Evolutionary conservation across 1,139 yeast genomes (phyloP).

Genomic region (Hemisphaericaspora xylofermentans): DNA sequence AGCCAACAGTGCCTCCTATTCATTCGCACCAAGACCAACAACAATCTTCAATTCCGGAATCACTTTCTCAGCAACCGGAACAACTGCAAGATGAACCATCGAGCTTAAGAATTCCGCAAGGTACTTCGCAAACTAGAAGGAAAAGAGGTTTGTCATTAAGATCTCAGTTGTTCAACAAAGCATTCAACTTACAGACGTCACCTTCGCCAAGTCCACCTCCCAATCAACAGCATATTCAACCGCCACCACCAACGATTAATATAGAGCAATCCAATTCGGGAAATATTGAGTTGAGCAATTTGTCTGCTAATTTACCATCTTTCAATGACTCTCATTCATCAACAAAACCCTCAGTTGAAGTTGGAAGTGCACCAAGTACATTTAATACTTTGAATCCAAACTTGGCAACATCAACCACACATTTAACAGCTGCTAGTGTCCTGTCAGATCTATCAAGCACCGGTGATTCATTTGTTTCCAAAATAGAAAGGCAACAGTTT

Average conservation of each 20-base stretch:
- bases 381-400: slow-evolving; percentile 15
- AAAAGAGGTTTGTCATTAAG: slow-evolving; percentile 74
- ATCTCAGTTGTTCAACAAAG: slow-evolving; percentile 66
- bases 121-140: slow-evolving; percentile 39
- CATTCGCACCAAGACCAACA: not conserved
- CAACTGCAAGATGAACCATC: not conserved
- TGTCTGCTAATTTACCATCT: slow-evolving; percentile 17
- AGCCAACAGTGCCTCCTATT: no score
- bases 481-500: slow-evolving; percentile 16
- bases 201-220: slow-evolving; percentile 1
- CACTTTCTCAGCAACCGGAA: not conserved
- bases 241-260: slow-evolving; percentile 1
- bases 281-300: not conserved
- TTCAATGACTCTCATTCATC: slow-evolving; percentile 9
- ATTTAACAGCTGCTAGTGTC: slow-evolving; percentile 25
- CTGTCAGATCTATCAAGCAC: slow-evolving; percentile 21
- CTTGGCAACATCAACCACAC: slow-evolving; percentile 28
- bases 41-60: slow-evolving; percentile 1
- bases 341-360: not conserved
- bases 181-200: slow-evolving; percentile 16
- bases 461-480: slow-evolving; percentile 20
- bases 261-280: not conserved
- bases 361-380: not conserved
- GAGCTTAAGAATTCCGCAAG: slow-evolving; percentile 5
- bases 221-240: slow-evolving; percentile 6